A percentile compares a stretch with the other conserved stretches of the same genome.
Evolutionary conservation across 345 rosid species (phyloP).

Genomic region (Euphorbia pulcherrima): DNA sequence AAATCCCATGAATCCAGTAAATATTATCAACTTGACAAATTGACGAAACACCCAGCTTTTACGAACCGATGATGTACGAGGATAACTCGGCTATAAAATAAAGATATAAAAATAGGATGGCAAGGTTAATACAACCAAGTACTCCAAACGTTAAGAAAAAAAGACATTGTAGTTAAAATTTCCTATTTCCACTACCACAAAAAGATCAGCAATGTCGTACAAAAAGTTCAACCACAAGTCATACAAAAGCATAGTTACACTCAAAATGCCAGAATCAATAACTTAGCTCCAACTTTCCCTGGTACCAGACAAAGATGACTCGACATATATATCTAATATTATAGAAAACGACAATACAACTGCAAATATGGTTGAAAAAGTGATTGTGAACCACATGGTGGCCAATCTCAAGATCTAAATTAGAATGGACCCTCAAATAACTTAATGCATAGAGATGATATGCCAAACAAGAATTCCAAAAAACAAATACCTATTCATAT

Average conservation of each 20-base stretch:
- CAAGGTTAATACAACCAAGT: neutral
- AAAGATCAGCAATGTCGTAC: neutral
- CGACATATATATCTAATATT: neutral
- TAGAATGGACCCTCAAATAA: neutral
- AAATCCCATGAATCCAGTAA: constrained; percentile 93
- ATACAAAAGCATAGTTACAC: neutral
- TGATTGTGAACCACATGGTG: neutral
- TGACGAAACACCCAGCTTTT: constrained; percentile 93
- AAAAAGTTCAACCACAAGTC: neutral
- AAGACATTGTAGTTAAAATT: neutral
- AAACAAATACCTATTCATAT: neutral
- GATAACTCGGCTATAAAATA: constrained; percentile 70
- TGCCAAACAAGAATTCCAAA: neutral
- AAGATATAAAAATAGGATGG: constrained; percentile 10
- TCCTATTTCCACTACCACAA: neutral
- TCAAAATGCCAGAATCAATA: neutral
- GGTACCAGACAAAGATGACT: neutral
- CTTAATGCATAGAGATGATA: neutral
- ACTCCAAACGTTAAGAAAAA: neutral
- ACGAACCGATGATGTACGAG: constrained; percentile 68
- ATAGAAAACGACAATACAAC: neutral
- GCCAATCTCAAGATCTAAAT: neutral
- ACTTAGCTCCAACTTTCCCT: neutral
- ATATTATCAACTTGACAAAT: constrained; percentile 71
- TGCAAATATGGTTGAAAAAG: neutral